Conservation (phyloP, 176 grass and related monocot genomes). For the Pharus latifolius region DNA sequence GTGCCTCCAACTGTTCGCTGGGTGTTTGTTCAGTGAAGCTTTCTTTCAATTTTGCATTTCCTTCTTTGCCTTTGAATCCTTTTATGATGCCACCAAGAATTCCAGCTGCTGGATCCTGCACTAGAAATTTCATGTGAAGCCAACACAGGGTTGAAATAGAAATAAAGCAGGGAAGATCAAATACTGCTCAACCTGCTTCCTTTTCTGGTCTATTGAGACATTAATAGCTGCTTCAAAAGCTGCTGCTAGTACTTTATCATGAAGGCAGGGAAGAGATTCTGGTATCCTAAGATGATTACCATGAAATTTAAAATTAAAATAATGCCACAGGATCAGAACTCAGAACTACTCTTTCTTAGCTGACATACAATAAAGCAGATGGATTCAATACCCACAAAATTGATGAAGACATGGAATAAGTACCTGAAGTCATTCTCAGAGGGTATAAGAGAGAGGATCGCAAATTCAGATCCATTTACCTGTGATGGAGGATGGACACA, state of each 20-base stretch:
- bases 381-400: background rate
- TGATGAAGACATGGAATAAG: background rate
- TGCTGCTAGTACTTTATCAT: conserved; percentile 88
- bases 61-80: conserved; percentile 33
- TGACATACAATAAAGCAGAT: background rate
- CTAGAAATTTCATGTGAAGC: background rate
- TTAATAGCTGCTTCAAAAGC: conserved; percentile 71
- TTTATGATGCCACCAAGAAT: conserved; percentile 29
- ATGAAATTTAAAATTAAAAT: background rate
- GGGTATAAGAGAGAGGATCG: conserved; percentile 17
- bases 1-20: background rate
- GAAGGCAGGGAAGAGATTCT: conserved; percentile 80
- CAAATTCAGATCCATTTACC: conserved; percentile 40
- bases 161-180: background rate
- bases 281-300: conserved; percentile 55
- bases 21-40: background rate
- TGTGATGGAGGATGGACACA: background rate
- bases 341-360: too few relatives aligned
- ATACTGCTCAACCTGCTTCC: conserved; percentile 12
- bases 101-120: conserved; percentile 25
- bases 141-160: background rate
- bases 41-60: conserved; percentile 2
- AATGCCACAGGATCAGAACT: background rate
- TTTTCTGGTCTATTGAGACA: conserved; percentile 33
- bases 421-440: conserved; percentile 17